Base-by-base conservation (phyloP, 139 green algal species). In the Coccomyxa sp. region DNA sequence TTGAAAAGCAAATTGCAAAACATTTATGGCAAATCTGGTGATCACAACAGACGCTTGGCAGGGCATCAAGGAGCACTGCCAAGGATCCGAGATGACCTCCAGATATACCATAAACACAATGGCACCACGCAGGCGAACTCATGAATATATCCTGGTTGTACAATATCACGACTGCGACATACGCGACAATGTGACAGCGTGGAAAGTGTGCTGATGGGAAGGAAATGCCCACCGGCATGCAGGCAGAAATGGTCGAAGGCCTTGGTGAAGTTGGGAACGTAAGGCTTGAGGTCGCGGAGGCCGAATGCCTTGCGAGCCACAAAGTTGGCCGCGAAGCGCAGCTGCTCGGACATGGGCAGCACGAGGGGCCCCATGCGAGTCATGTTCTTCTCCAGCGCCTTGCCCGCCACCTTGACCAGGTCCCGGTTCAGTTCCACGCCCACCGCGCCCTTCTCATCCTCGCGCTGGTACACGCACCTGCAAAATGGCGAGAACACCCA, bases 211-310 rank as follows among this genome's bases (percentile, higher is more conserved):
- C 21, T 57, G 21, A 78, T 57, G 27, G 76, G 13, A n/a, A n/a
- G n/a, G 76, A 80, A 16, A 31, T 25, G 59, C 81, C 0, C 79
- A 89, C 88, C 90, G 21, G 90, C 90, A 85, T 96, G 93, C 77
- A 96, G 89, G 86, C 93, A 96, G 82, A 96, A 96, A 85, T 96
- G 93, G 77, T 96, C 79, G 68, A 96, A 97, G 10, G 93, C 93
- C n/a, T 90, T 83, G 60, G 82, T 91, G 88, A 96, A 96, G 88
- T 97, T 87, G 17, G 93, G 93, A 30, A 96, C 85, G 89, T 96
- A 96, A 60, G 88, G 82, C 85, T 90, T 93, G 23, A n/a, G 76
- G 67, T n/a, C 67, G 23, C n/a, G 79, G 59, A 30, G 57, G 32
- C 76, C 32, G 0, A 86, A 80, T 67, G 89, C 38, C 27, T 87